Conservation (phyloP, 768 basidiomycete genomes). For the Russula lepida region DNA sequence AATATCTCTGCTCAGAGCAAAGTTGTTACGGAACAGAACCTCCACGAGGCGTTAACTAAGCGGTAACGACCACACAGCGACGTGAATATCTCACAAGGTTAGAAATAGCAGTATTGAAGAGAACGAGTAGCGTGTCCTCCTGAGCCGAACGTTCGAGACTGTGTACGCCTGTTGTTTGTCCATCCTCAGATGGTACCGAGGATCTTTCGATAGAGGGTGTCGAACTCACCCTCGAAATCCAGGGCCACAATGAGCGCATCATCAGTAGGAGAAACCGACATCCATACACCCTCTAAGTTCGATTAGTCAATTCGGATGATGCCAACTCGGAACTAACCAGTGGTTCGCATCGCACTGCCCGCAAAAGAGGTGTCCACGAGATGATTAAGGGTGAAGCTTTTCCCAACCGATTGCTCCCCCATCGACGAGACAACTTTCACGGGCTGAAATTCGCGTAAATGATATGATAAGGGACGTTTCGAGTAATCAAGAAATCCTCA, state of each 20-base stretch:
- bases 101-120: slow-evolving; percentile 60
- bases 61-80: background rate
- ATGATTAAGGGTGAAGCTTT: slow-evolving; percentile 52
- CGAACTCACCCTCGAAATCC: slow-evolving; percentile 49
- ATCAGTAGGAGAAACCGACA: slow-evolving; percentile 56
- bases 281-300: slow-evolving; percentile 49
- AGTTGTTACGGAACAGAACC: slow-evolving; percentile 62
- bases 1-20: slow-evolving; percentile 53
- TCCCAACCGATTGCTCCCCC: slow-evolving; percentile 62
- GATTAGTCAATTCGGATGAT: background rate
- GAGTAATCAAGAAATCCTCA: slow-evolving; percentile 3
- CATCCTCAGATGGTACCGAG: background rate
- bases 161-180: slow-evolving; percentile 40
- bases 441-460: slow-evolving; percentile 32
- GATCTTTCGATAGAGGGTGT: background rate
- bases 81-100: slow-evolving; percentile 36
- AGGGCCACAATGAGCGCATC: slow-evolving; percentile 48
- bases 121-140: slow-evolving; percentile 53
- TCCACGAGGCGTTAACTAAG: slow-evolving; percentile 20
- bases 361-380: slow-evolving; percentile 58
- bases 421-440: slow-evolving; percentile 61
- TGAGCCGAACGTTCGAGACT: slow-evolving; percentile 58
- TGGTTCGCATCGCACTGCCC: slow-evolving; percentile 57
- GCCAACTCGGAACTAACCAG: slow-evolving; percentile 25
- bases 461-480: background rate